These are phyloP conservation scores for Irpex sp. DNA, from an alignment of 1,284 basidiomycete genomes.

Conservation along the genomic window DNA sequence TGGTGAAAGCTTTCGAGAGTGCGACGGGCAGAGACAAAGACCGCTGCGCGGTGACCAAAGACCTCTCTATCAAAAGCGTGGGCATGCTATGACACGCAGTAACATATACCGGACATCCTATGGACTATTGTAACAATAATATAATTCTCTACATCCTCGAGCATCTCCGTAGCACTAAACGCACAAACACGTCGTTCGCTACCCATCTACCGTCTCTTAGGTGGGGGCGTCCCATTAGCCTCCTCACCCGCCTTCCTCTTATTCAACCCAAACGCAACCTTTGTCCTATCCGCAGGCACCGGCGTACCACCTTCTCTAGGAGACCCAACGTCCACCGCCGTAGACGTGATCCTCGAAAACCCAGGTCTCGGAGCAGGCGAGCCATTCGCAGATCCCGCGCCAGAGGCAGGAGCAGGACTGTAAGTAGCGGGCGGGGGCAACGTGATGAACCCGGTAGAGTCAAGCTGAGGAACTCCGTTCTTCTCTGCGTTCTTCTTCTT, in stretches of 20 bases:
- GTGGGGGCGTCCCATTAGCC: conserved; percentile 37
- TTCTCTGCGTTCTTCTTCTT: conserved; percentile 68
- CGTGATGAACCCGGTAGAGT: conserved; percentile 62
- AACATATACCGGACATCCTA: conserved; percentile 1
- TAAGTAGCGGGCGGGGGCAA: conserved; percentile 52
- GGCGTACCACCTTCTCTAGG: conserved; percentile 42
- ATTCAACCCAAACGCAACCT: conserved; percentile 71
- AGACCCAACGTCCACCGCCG: conserved; percentile 37
- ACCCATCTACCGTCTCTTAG: conserved; percentile 31
- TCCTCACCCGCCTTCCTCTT: conserved; percentile 76
- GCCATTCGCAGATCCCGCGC: conserved; percentile 33
- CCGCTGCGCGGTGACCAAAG: conserved; percentile 60
- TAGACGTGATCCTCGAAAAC: conserved; percentile 68
- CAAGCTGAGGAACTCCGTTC: conserved; percentile 39
- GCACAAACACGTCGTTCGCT: no score
- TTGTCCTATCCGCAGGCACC: conserved; percentile 55
- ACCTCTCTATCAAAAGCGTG: conserved; percentile 68
- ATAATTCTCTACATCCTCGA: conserved; percentile 1
- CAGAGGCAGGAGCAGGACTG: conserved; percentile 41
- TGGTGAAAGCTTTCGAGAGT: conserved; percentile 68
- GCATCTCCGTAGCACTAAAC: background rate
- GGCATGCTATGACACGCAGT: conserved; percentile 29
- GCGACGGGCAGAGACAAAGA: conserved; percentile 66
- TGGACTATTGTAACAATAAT: conserved; percentile 6
- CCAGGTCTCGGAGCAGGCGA: conserved; percentile 69